phyloP scores from a whole-genome alignment of 2,329 filamentous ascomycete species.

The Paecilomyces sp. region DNA sequence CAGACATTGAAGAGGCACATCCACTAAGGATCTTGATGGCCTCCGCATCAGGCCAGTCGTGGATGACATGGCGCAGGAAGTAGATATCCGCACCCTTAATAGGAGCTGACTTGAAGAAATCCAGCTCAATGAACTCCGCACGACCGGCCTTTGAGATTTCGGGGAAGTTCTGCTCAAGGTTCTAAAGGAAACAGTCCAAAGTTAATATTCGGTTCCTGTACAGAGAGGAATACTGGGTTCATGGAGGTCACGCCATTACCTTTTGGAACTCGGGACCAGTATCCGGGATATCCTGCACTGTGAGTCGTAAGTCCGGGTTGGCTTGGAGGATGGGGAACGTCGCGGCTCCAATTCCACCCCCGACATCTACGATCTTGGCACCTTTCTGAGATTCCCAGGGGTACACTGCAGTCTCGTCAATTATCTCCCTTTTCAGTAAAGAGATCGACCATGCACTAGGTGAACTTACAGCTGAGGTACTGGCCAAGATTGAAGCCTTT shows the following conservation, averaged over 20 bases:
- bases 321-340: not conserved
- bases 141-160: not conserved
- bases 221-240: not conserved
- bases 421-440: not conserved
- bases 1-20: not conserved
- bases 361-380: not conserved
- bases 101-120: not conserved
- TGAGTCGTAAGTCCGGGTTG: not conserved
- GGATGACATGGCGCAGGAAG: not conserved
- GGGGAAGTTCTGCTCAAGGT: not conserved
- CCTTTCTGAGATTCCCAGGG: not conserved
- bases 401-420: not conserved
- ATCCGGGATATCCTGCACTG: not conserved
- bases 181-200: not conserved
- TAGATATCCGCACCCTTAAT: constrained; percentile 1
- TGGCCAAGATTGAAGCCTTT: not conserved
- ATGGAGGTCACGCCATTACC: not conserved
- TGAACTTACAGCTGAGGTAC: not conserved
- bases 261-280: not conserved
- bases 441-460: not conserved
- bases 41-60: not conserved
- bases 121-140: not conserved
- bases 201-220: not conserved
- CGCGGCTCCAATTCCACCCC: not conserved
- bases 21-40: not conserved